These are phyloP conservation scores for Ascomycota sp. DNA, from an alignment of 2,329 filamentous ascomycete species.

Conservation along the genomic window DNA sequence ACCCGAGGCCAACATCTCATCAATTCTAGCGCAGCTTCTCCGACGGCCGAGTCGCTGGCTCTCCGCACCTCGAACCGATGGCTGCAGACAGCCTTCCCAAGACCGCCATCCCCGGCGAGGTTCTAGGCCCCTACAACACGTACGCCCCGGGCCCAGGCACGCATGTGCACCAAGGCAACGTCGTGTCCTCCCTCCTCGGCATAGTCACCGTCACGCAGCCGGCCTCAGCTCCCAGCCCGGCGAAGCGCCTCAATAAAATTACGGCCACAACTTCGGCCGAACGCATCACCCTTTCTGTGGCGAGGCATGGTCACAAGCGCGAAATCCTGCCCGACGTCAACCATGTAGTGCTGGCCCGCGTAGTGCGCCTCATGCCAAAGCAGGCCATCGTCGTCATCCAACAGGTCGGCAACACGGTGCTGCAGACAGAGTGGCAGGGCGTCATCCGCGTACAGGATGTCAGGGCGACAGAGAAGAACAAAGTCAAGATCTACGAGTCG, in stretches of 20 bases:
- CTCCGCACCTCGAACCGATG: too few relatives aligned
- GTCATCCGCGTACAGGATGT: conserved; percentile 81
- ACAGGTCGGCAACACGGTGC: conserved; percentile 52
- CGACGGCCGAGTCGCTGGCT: too few relatives aligned
- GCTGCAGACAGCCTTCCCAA: conserved; percentile 19
- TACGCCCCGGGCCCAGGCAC: conserved; percentile 65
- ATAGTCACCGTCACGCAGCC: conserved; percentile 35
- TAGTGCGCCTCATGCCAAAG: conserved; percentile 66
- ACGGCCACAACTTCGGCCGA: conserved; percentile 21
- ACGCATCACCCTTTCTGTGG: conserved; percentile 35
- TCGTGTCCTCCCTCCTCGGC: conserved; percentile 71
- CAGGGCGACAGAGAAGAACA: conserved; percentile 86
- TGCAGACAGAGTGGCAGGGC: conserved; percentile 67
- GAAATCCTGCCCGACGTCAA: conserved; percentile 68
- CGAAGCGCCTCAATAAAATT: conserved; percentile 39
- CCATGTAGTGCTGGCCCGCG: conserved; percentile 61
- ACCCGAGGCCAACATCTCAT: too few relatives aligned
- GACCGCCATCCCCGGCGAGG: conserved; percentile 63
- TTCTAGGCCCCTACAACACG: conserved; percentile 45
- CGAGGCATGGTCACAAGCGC: conserved; percentile 28
- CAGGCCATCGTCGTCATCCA: conserved; percentile 78
- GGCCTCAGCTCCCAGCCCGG: conserved; percentile 24
- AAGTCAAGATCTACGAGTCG: conserved; percentile 73
- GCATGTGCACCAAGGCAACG: conserved; percentile 53
- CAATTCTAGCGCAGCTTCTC: too few relatives aligned